phyloP scores from a whole-genome alignment of 306 rosid genomes.

The Quercus berberidifolia region DNA sequence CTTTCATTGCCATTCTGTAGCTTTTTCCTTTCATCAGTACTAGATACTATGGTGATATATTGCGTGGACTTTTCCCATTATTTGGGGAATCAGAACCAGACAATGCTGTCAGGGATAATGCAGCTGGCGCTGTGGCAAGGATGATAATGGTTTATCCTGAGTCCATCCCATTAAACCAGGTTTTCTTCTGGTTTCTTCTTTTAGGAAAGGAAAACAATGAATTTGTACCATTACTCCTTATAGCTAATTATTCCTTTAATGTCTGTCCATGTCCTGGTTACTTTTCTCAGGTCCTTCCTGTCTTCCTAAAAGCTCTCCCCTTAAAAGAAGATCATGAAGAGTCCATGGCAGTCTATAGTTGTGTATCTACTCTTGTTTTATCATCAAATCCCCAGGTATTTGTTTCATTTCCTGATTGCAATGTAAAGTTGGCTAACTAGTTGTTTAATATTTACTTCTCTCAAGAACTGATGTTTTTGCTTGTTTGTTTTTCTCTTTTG shows the following conservation, averaged over 20 bases:
- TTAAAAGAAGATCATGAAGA: slow-evolving; percentile 95
- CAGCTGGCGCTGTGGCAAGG: slow-evolving; percentile 98
- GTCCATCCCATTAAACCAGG: slow-evolving; percentile 90
- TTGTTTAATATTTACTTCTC: slow-evolving; percentile 9
- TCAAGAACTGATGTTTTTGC: neutral
- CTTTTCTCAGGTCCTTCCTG: slow-evolving; percentile 84
- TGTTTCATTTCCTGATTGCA: slow-evolving; percentile 10
- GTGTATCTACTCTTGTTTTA: slow-evolving; percentile 72
- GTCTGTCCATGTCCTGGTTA: slow-evolving; percentile 14
- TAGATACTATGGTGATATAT: slow-evolving; percentile 75
- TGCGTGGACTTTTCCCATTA: slow-evolving; percentile 83
- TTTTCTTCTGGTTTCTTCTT: slow-evolving; percentile 17
- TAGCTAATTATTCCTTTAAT: slow-evolving; percentile 12
- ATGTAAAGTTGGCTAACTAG: neutral
- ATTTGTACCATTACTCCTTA: neutral
- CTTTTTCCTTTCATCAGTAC: slow-evolving; percentile 39
- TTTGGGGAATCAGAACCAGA: slow-evolving; percentile 97
- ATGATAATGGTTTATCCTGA: slow-evolving; percentile 99
- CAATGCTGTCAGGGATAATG: slow-evolving; percentile 95
- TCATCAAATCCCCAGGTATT: slow-evolving; percentile 88
- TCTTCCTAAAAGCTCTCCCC: slow-evolving; percentile 86
- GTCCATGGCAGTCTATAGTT: slow-evolving; percentile 86
- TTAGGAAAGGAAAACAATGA: neutral
- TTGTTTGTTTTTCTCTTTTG: slow-evolving; percentile 22
- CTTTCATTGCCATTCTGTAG: slow-evolving; percentile 22